Percentiles rank a stretch among this genome's conserved stretches.
These are phyloP conservation scores for Staphylotrichum tortipilum DNA, from an alignment of 495 filamentous ascomycete genomes.

Conservation along the genomic window DNA sequence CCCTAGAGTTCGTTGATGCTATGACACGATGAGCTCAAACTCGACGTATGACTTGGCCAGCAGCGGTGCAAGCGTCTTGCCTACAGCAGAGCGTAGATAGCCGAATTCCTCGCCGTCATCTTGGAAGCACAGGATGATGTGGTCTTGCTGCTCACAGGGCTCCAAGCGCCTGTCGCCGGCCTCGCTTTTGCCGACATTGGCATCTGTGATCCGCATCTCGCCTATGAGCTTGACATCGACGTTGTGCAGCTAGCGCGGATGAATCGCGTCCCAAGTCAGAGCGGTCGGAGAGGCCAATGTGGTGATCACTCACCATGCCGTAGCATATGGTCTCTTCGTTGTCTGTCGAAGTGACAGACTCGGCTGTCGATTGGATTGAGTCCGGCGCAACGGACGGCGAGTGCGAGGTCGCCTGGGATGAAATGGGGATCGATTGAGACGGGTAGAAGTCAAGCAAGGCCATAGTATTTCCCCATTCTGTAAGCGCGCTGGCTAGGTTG, in stretches of 20 bases:
- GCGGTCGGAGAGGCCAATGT: background rate
- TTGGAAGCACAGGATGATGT: background rate
- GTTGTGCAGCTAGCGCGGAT: background rate
- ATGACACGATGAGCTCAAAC: background rate
- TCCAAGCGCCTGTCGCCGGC: background rate
- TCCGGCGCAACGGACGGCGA: background rate
- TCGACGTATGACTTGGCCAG: background rate
- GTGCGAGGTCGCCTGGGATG: background rate
- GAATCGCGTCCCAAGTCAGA: background rate
- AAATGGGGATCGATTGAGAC: background rate
- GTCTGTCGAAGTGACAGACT: background rate
- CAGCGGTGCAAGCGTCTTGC: background rate
- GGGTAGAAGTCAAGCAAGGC: background rate
- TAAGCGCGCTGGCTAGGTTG: background rate
- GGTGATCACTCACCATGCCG: background rate
- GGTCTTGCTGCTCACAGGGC: background rate
- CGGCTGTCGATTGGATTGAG: background rate
- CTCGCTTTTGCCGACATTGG: background rate
- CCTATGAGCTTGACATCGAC: background rate
- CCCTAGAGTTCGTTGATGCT: too few species aligned
- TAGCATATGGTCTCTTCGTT: background rate
- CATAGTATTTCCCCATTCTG: background rate
- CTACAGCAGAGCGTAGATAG: background rate
- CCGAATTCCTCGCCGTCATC: background rate
- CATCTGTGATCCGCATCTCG: background rate